A percentile compares a stretch with the other conserved stretches of the same genome.
phyloP scores from a whole-genome alignment of 768 basidiomycete genomes.

The Cyclocybe cylindracea region DNA sequence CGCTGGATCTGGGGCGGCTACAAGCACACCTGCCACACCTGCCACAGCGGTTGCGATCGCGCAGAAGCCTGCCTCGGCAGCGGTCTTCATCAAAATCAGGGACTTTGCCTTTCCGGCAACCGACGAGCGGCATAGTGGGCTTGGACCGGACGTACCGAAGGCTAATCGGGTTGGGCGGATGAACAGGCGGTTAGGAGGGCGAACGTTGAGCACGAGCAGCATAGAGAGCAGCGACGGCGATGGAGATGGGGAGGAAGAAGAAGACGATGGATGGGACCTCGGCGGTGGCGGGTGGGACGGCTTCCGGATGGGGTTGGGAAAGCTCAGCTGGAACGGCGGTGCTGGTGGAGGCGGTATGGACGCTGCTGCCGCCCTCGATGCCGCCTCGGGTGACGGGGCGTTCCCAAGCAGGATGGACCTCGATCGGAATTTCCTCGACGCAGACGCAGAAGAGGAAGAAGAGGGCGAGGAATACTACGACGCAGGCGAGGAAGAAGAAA shows the following conservation, averaged over 20 bases:
- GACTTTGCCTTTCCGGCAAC: conserved; percentile 39
- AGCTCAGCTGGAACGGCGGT: conserved; percentile 24
- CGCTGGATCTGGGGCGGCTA: too few species aligned
- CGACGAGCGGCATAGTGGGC: conserved; percentile 39
- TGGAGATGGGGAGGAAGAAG: conserved; percentile 23
- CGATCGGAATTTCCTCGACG: conserved; percentile 31
- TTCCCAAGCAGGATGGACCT: conserved; percentile 44
- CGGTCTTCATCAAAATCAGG: conserved; percentile 36
- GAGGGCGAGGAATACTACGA: conserved; percentile 26
- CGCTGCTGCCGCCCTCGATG: conserved; percentile 11
- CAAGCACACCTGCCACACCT: conserved; percentile 4
- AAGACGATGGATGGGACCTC: conserved; percentile 22
- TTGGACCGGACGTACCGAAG: conserved; percentile 42
- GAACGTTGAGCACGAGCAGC: conserved; percentile 12
- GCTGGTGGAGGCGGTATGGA: conserved; percentile 6
- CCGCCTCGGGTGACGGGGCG: conserved; percentile 24
- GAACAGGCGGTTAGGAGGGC: conserved; percentile 28
- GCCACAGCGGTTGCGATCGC: not conserved
- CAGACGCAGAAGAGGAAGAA: conserved; percentile 18
- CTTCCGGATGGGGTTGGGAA: conserved; percentile 27
- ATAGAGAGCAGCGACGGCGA: conserved; percentile 19
- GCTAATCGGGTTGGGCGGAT: conserved; percentile 36
- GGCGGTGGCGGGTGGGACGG: conserved; percentile 23
- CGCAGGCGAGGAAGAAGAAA: conserved; percentile 37
- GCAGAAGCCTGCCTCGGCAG: not conserved